phyloP scores from a whole-genome alignment of 805 yeast species.

The Kuraishia molischiana region DNA sequence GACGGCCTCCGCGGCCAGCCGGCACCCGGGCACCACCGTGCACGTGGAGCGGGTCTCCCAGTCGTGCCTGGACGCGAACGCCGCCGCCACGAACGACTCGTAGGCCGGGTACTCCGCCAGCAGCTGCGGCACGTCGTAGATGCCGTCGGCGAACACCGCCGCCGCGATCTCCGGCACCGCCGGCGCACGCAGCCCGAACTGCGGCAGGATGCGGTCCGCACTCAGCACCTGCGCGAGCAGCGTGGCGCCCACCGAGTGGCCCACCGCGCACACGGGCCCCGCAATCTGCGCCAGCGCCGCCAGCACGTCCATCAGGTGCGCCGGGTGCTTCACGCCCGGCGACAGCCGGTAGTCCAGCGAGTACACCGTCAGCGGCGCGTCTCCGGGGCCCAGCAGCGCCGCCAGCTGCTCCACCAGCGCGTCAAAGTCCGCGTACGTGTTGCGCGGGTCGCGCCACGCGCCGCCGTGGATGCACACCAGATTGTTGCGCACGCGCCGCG shows the following conservation, averaged over 20 bases:
- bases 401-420: slow-evolving; percentile 15
- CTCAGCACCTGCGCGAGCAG: slow-evolving; percentile 43
- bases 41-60: slow-evolving; percentile 10
- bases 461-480: slow-evolving; percentile 68
- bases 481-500: background rate
- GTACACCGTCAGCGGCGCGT: slow-evolving; percentile 11
- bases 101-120: slow-evolving; percentile 56
- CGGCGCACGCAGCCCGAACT: background rate
- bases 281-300: slow-evolving; percentile 24
- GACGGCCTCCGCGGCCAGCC: slow-evolving; percentile 9
- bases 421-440: slow-evolving; percentile 49
- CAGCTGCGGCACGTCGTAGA: slow-evolving; percentile 43
- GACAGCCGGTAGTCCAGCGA: slow-evolving; percentile 59
- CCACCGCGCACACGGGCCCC: slow-evolving; percentile 28
- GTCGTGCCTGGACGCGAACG: slow-evolving; percentile 27
- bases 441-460: slow-evolving; percentile 70
- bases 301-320: slow-evolving; percentile 46
- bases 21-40: slow-evolving; percentile 5
- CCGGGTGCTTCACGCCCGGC: slow-evolving; percentile 54
- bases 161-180: slow-evolving; percentile 11
- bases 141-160: slow-evolving; percentile 54
- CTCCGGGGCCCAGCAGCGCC: slow-evolving; percentile 5
- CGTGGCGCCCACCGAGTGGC: slow-evolving; percentile 82
- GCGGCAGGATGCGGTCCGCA: slow-evolving; percentile 6
- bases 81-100: slow-evolving; percentile 43